A percentile compares a stretch with the other conserved stretches of the same genome.
Conservation (phyloP, 179 eudicot species). For the Actinidia polygama region DNA sequence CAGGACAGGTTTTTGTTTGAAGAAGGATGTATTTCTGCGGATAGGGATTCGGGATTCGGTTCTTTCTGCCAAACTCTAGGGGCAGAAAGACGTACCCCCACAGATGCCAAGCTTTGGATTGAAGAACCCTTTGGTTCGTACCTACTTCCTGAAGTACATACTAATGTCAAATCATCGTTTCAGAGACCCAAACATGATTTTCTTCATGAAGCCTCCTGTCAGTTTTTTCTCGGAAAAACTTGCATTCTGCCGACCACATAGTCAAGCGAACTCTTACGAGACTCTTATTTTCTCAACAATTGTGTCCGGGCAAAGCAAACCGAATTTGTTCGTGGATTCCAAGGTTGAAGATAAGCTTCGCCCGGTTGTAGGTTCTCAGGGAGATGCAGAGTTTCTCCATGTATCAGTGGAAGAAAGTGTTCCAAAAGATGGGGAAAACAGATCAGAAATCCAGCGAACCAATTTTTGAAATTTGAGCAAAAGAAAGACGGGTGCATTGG, state of each 20-base stretch:
- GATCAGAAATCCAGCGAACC: conserved; percentile 20
- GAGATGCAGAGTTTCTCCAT: conserved; percentile 37
- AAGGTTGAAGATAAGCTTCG: conserved; percentile 29
- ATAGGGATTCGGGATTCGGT: conserved; percentile 30
- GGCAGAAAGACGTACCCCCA: conserved; percentile 24
- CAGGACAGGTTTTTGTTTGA: conserved; percentile 35
- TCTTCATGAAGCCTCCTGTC: conserved; percentile 29
- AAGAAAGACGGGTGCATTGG: conserved; percentile 33
- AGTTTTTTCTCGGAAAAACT: conserved; percentile 23
- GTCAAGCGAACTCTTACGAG: conserved; percentile 33
- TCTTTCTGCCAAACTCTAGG: conserved; percentile 29
- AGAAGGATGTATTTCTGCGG: conserved; percentile 34
- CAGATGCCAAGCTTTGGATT: conserved; percentile 18
- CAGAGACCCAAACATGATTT: conserved; percentile 30
- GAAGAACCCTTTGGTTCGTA: conserved; percentile 33
- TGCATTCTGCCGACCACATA: conserved; percentile 33
- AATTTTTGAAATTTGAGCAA: conserved; percentile 18
- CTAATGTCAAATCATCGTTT: conserved; percentile 27
- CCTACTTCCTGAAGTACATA: conserved; percentile 27
- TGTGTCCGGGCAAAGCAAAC: conserved; percentile 30
- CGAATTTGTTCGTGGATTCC: conserved; percentile 27
- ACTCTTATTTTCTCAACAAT: conserved; percentile 30
- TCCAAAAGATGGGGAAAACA: conserved; percentile 28
- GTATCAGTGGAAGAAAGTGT: conserved; percentile 41
- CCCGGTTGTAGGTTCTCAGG: conserved; percentile 30